phyloP scores from a whole-genome alignment of 768 basidiomycete species.

The Phlegmacium glaucopus region DNA sequence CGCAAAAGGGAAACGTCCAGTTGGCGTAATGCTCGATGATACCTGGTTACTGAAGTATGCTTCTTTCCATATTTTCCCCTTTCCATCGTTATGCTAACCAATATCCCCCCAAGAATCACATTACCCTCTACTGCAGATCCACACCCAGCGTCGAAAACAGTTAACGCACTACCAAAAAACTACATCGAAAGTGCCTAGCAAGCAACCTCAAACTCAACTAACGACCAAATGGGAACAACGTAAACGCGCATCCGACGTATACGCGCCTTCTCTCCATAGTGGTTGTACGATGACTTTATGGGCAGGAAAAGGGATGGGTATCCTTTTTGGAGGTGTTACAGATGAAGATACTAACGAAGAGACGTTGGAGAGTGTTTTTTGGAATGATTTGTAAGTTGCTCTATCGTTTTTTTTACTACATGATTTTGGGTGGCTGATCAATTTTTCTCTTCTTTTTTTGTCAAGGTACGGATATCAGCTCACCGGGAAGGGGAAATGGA shows the following conservation, averaged over 20 bases:
- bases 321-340: slow-evolving; percentile 85
- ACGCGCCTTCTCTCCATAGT: slow-evolving; percentile 66
- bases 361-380: slow-evolving; percentile 78
- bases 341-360: slow-evolving; percentile 88
- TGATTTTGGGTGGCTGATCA: too few species aligned
- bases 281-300: slow-evolving; percentile 90
- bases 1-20: slow-evolving; percentile 74
- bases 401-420: not conserved
- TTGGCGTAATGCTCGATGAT: slow-evolving; percentile 88
- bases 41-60: slow-evolving; percentile 79
- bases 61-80: not conserved
- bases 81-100: not conserved
- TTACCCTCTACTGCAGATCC: slow-evolving; percentile 17
- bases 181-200: slow-evolving; percentile 11
- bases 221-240: slow-evolving; percentile 82
- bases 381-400: slow-evolving; percentile 72
- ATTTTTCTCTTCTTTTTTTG: too few species aligned
- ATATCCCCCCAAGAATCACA: slow-evolving; percentile 12
- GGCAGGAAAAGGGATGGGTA: slow-evolving; percentile 61
- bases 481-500: slow-evolving; percentile 72
- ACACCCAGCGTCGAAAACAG: slow-evolving; percentile 12
- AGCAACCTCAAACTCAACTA: slow-evolving; percentile 32
- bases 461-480: slow-evolving; percentile 76
- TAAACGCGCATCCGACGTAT: slow-evolving; percentile 66
- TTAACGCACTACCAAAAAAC: not conserved